Conservation (phyloP, 345 rosid species). For the Camelina laxa region DNA sequence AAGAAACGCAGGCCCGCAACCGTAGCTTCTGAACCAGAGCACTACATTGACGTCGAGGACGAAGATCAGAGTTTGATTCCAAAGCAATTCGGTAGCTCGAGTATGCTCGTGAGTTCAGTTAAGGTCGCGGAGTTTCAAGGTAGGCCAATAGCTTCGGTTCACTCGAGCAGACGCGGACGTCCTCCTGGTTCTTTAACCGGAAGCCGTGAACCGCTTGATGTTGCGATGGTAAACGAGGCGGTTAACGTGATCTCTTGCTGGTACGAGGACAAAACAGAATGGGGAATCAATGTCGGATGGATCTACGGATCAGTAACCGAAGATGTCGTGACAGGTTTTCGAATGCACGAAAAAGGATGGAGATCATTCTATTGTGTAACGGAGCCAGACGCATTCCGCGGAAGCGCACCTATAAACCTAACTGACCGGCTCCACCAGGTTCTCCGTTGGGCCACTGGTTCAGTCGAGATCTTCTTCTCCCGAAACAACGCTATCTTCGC, state of each 20-base stretch:
- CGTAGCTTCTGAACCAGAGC: conserved; percentile 56
- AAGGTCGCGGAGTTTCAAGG: conserved; percentile 69
- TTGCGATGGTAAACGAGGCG: conserved; percentile 65
- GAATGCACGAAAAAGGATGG: conserved; percentile 93
- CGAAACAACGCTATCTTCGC: conserved; percentile 74
- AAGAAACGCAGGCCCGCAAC: conserved; percentile 46
- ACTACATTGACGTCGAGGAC: conserved; percentile 43
- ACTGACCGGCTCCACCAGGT: conserved; percentile 88
- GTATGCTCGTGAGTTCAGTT: conserved; percentile 58
- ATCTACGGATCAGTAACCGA: conserved; percentile 85
- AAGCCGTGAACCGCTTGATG: conserved; percentile 58
- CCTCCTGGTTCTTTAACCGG: conserved; percentile 68
- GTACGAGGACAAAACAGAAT: conserved; percentile 88
- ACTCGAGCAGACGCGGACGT: conserved; percentile 56
- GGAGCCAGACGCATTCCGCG: conserved; percentile 77
- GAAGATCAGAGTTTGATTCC: conserved; percentile 57
- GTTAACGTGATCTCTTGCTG: conserved; percentile 79
- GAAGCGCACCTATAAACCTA: conserved; percentile 75
- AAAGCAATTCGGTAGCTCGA: conserved; percentile 80
- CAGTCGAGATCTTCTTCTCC: conserved; percentile 89
- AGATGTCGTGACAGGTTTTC: conserved; percentile 81
- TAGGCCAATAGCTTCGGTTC: conserved; percentile 61
- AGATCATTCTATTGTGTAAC: conserved; percentile 76
- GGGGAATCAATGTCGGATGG: conserved; percentile 83
- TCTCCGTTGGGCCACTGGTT: conserved; percentile 88